phyloP scores from a whole-genome alignment of 441 rosid genomes.

The Erysimum cheiri region DNA sequence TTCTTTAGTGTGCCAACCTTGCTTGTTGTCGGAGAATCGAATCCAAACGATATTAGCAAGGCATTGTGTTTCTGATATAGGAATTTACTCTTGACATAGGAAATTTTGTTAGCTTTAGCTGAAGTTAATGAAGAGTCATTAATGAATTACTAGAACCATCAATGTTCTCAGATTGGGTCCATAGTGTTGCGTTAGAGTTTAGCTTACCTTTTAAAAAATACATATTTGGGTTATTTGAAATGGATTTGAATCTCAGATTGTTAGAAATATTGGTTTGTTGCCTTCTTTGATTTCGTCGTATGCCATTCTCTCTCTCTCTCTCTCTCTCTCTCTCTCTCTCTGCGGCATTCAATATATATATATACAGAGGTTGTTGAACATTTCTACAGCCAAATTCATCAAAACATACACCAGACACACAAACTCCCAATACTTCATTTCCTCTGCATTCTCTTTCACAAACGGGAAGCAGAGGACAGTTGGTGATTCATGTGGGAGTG shows the following conservation, averaged over 20 bases:
- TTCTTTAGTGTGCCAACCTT: no score
- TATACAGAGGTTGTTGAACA: constrained; percentile 90
- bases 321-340: constrained; percentile 4
- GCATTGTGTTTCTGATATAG: neutral
- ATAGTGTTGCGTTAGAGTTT: neutral
- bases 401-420: constrained; percentile 81
- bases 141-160: neutral
- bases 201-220: neutral
- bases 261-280: neutral
- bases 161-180: constrained; percentile 3
- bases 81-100: neutral
- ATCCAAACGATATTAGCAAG: neutral
- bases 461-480: constrained; percentile 76
- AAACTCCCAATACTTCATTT: constrained; percentile 69
- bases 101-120: neutral
- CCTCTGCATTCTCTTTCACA: constrained; percentile 76
- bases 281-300: neutral
- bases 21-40: neutral
- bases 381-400: constrained; percentile 72
- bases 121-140: neutral
- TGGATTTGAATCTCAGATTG: neutral
- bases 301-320: neutral
- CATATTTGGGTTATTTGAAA: neutral
- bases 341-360: neutral
- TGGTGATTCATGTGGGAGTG: constrained; percentile 91